Percentiles rank a stretch among this genome's conserved stretches.
These are phyloP conservation scores for Schizopora paradoxa DNA, from an alignment of 1,284 basidiomycete genomes.

Conservation along the genomic window DNA sequence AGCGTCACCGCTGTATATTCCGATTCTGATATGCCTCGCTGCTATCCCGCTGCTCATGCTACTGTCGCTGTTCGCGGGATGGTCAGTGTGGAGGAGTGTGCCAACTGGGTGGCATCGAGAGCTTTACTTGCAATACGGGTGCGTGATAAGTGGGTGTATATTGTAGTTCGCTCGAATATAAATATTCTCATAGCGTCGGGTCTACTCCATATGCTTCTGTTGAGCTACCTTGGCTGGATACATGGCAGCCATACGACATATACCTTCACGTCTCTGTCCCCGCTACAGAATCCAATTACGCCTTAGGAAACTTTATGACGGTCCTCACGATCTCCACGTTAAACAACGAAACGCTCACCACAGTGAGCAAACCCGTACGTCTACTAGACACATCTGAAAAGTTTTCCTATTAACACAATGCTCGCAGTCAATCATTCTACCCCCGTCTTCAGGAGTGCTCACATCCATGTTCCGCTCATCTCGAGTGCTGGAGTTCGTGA, in stretches of 20 bases:
- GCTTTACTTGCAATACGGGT: slow-evolving; percentile 74
- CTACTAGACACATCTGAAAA: neutral
- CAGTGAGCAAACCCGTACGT: slow-evolving; percentile 61
- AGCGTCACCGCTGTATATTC: slow-evolving; percentile 50
- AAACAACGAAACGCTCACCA: slow-evolving; percentile 55
- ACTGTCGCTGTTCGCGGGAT: slow-evolving; percentile 59
- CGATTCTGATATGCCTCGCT: slow-evolving; percentile 52
- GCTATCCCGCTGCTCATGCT: slow-evolving; percentile 55
- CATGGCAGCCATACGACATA: slow-evolving; percentile 65
- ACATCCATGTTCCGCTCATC: slow-evolving; percentile 37
- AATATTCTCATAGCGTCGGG: slow-evolving; percentile 46
- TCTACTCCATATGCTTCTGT: slow-evolving; percentile 53
- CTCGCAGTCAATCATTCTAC: slow-evolving; percentile 52
- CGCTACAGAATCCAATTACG: slow-evolving; percentile 57
- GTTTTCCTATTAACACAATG: slow-evolving; percentile 6
- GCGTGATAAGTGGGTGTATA: slow-evolving; percentile 22
- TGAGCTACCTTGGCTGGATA: slow-evolving; percentile 42
- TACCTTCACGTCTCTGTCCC: slow-evolving; percentile 64
- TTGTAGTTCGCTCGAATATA: neutral
- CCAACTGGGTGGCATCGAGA: slow-evolving; percentile 63
- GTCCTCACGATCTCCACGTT: slow-evolving; percentile 49
- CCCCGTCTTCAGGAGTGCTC: slow-evolving; percentile 32
- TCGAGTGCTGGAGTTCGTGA: slow-evolving; percentile 38
- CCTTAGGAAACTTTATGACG: slow-evolving; percentile 77
- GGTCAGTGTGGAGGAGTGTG: slow-evolving; percentile 63